Percentiles rank a stretch among this genome's conserved stretches.
Evolutionary conservation across 1,139 yeast species (phyloP).

Genomic region (Meyerozyma smithsonii): DNA sequence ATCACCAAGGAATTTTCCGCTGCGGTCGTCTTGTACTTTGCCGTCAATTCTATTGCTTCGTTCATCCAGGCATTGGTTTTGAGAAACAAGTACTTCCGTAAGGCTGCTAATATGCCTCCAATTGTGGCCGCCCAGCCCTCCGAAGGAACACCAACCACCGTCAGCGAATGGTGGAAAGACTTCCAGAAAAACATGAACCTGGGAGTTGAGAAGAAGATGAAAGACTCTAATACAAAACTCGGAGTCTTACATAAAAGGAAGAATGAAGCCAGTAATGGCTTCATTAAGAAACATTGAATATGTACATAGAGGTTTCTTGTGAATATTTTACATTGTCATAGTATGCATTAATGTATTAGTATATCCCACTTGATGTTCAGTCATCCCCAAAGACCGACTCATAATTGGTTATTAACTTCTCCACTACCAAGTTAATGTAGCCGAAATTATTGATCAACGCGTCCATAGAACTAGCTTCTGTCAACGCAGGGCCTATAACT

Average conservation of each 20-base stretch:
- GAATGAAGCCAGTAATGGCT: constrained; percentile 27
- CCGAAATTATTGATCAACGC: constrained; percentile 50
- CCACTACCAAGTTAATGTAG: constrained; percentile 50
- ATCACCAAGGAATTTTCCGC: constrained; percentile 84
- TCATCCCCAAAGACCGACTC: constrained; percentile 31
- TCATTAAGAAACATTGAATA: constrained; percentile 37
- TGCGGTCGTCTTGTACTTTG: constrained; percentile 79
- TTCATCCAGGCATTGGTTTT: constrained; percentile 66
- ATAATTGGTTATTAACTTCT: constrained; percentile 43
- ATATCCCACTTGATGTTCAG: background rate
- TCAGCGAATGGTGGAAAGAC: constrained; percentile 38
- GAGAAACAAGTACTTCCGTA: constrained; percentile 56
- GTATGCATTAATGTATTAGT: constrained; percentile 1
- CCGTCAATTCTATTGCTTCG: constrained; percentile 73
- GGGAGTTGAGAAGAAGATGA: constrained; percentile 30
- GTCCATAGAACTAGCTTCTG: constrained; percentile 52
- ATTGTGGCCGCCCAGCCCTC: constrained; percentile 45
- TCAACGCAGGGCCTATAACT: constrained; percentile 60
- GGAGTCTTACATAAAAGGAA: constrained; percentile 38
- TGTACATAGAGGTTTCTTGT: constrained; percentile 8
- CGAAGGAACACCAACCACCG: constrained; percentile 21
- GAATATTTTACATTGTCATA: constrained; percentile 11
- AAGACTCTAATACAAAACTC: constrained; percentile 33
- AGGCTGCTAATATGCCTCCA: constrained; percentile 58
- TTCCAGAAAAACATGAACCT: constrained; percentile 29